These are phyloP conservation scores for Globisporangium takayamanum DNA, from an alignment of 352 stramenopile genomes.

Conservation along the genomic window DNA sequence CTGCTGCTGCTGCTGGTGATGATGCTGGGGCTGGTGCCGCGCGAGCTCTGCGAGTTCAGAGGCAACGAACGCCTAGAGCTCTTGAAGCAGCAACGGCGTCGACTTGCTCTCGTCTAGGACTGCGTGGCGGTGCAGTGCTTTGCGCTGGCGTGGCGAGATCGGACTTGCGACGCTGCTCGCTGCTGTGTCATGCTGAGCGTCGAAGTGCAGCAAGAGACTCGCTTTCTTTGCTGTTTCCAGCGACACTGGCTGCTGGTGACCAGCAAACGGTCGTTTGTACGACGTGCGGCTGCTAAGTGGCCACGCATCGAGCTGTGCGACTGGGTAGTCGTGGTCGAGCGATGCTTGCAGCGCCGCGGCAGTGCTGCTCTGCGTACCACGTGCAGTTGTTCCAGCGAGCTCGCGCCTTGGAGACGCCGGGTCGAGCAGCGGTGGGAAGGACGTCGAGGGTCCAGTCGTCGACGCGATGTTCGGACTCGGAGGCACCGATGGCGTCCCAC, in stretches of 20 bases:
- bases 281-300: slow-evolving; percentile 18
- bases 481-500: no score
- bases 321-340: slow-evolving; percentile 16
- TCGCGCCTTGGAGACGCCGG: slow-evolving; percentile 4
- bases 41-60: slow-evolving; percentile 18
- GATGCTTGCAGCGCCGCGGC: not conserved
- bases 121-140: slow-evolving; percentile 18
- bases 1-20: not conserved
- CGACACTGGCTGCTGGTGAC: not conserved
- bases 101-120: slow-evolving; percentile 24
- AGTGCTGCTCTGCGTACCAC: not conserved
- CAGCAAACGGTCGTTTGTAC: slow-evolving; percentile 8
- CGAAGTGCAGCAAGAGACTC: not conserved
- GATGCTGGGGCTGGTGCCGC: not conserved
- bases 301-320: slow-evolving; percentile 35
- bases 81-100: slow-evolving; percentile 37
- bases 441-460: not conserved
- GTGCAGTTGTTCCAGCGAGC: not conserved
- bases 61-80: slow-evolving; percentile 31
- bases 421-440: slow-evolving; percentile 4
- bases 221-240: not conserved
- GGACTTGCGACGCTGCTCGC: not conserved
- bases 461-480: no score
- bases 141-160: slow-evolving; percentile 17
- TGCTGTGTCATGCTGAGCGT: not conserved